Evolutionary conservation across 2,329 filamentous ascomycete genomes (phyloP), one percentile per base, ranked within the genome.

Genomic region (Plenodomus biglobosus): DNA sequence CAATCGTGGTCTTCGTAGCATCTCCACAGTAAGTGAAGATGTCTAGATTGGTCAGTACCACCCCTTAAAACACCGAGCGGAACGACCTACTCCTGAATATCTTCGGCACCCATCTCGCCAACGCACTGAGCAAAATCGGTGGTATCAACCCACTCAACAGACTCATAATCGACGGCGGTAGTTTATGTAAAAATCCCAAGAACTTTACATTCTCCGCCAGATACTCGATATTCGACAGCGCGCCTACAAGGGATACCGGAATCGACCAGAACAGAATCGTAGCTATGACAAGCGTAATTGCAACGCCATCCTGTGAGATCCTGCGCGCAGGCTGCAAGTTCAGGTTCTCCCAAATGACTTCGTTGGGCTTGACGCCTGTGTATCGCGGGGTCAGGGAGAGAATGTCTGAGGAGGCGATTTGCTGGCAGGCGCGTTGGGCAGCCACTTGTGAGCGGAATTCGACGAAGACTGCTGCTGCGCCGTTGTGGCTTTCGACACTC

Each of bases 221-320:
- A 51, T 81, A 85, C 49, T 83, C 80, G 59, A 99, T 82, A 71
- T 97, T 96, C 48, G 91, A 95, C 62, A 96, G 86, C 24, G 85
- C 75, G 70, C 90, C 92, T 38, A 97, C 91, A 36, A 91, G 78
- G 2, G 86, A 90, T 8, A 95, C 80, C 1, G 85, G 85, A 43
- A 88, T 80, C 2, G 84, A 81, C 84, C 94, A 99, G 77, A 97
- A 97, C 56, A 96, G 79, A 65, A 97, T 87, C 47, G 95, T 76
- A 1, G 81, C 87, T 8, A 82, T 75, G 46, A 97, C 85, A 43
- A 95, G 86, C n/a, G 77, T 83, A 41, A 87, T 90, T 84, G 46
- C 79, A 76, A 60, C 87, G 82, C 60, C 87, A 79, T 50, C 90
- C 85, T 54, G 95, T 65, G 45, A 95, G 81, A 55, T 85, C 80